phyloP scores from a whole-genome alignment of 257 asterid genomes.

The Ilex aquifolium region DNA sequence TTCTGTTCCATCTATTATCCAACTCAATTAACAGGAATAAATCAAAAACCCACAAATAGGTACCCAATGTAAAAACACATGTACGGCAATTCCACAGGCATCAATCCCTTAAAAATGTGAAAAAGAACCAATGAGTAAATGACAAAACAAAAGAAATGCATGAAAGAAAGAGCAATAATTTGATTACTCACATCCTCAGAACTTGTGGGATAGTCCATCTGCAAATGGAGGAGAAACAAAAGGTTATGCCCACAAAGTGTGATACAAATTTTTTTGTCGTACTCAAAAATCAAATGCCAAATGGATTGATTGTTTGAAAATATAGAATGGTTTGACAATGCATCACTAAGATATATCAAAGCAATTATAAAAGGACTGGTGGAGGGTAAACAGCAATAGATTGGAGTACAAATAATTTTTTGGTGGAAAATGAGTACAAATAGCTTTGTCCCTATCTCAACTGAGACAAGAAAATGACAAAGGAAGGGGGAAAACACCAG shows the following conservation, averaged over 20 bases:
- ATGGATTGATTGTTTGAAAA: background rate
- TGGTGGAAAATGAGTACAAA: background rate
- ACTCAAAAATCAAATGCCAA: background rate
- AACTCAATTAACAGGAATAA: too few species aligned
- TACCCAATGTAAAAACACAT: too few species aligned
- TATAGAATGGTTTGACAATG: background rate
- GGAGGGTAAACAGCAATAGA: background rate
- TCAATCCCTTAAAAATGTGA: too few species aligned
- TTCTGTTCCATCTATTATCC: too few species aligned
- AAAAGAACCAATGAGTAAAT: too few species aligned
- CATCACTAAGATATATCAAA: background rate
- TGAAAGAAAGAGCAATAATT: background rate
- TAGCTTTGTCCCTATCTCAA: background rate
- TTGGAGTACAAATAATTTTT: background rate
- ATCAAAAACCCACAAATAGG: too few species aligned
- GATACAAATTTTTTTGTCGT: background rate
- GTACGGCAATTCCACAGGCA: too few species aligned
- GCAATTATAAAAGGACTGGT: background rate
- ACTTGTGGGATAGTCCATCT: slow-evolving; percentile 11
- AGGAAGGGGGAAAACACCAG: background rate
- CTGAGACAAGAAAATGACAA: background rate
- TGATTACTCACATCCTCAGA: slow-evolving; percentile 17
- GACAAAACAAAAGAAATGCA: too few species aligned
- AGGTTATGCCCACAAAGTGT: background rate
- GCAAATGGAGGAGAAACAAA: slow-evolving; percentile 4